A percentile compares a stretch with the other conserved stretches of the same genome.
Evolutionary conservation across 1,139 yeast genomes (phyloP).

Genomic region (Yamadazyma aaseri): DNA sequence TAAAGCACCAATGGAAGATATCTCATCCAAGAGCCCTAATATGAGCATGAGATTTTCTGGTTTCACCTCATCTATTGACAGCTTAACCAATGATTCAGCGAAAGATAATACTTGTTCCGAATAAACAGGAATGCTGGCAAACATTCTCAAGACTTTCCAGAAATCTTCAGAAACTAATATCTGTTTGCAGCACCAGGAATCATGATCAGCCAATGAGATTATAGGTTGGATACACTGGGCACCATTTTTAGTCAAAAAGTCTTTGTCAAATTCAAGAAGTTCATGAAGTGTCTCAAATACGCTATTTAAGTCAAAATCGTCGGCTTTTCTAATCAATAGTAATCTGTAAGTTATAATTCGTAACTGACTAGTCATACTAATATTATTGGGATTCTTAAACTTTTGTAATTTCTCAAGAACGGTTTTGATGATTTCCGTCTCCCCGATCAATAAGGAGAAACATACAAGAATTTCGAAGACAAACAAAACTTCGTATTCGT

Average conservation of each 20-base stretch:
- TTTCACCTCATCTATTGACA: constrained; percentile 37
- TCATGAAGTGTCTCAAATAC: constrained; percentile 14
- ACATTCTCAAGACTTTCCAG: constrained; percentile 61
- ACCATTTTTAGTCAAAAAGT: constrained; percentile 45
- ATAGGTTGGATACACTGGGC: constrained; percentile 53
- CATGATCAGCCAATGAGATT: constrained; percentile 49
- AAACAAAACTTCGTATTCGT: constrained; percentile 55
- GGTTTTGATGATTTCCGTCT: constrained; percentile 27
- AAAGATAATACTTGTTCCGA: constrained; percentile 51
- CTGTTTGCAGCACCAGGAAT: constrained; percentile 43
- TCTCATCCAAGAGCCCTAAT: constrained; percentile 72
- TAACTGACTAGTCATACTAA: constrained; percentile 31
- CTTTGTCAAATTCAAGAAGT: constrained; percentile 30
- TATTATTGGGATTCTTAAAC: constrained; percentile 15
- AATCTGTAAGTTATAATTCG: constrained; percentile 42
- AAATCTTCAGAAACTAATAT: constrained; percentile 49
- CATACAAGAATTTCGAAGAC: constrained; percentile 55
- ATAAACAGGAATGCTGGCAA: constrained; percentile 55
- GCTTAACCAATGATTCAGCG: constrained; percentile 42
- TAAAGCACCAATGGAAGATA: constrained; percentile 78
- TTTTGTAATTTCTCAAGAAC: constrained; percentile 23
- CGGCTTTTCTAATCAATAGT: constrained; percentile 36
- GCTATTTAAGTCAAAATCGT: constrained; percentile 11
- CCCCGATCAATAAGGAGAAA: constrained; percentile 44
- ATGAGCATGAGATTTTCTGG: constrained; percentile 58